Base-by-base conservation (phyloP, 371 early-diverging fungal species). In the Scutellospora calospora region DNA sequence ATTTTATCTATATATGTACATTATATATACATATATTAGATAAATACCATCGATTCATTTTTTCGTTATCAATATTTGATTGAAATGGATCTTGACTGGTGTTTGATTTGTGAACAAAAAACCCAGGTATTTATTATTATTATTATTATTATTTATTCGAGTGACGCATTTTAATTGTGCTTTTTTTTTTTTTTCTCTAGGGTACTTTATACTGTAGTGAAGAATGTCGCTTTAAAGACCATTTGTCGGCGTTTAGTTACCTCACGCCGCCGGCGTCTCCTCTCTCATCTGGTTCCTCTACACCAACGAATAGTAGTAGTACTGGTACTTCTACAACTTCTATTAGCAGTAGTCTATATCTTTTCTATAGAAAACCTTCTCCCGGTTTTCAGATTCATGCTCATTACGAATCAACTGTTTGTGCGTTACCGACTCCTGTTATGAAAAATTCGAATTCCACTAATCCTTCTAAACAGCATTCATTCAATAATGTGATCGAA, bases 21-120 rank as follows among this genome's bases (percentile, higher is more conserved):
- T n/a, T 27, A 33, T 68, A 31, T 33, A 2, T n/a, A 20, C 5
- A 68, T 68, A 27, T 35, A 31, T 68, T 45, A 45, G 8, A 45
- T 45, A 6, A 1, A 45, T 45, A 45, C 12, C 6, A 11, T 45
- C 9, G 45, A 45, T 45, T 45, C 45, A 45, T 9, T 45, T 45
- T 45, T 45, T 38, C 45, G 11, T 45, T 45, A 1, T 45, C 45
- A 45, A 45, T 45, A 45, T 1, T 45, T 45, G 45, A 45, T 45
- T 45, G 14, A 55, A 55, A 74, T 74, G 76, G 76, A 75, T 75
- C 76, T 75, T 35, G 76, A 75, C 31, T 75, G 76, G 76, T 75
- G 76, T 20, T 20, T 75, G 51, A 75, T 75, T 75, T 75, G 76
- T 59, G 76, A 75, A 20, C 54, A 20, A 35, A 75, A 75, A 35